Conservation (phyloP, 2,329 filamentous ascomycete genomes). For the Ascomycota sp. region DNA sequence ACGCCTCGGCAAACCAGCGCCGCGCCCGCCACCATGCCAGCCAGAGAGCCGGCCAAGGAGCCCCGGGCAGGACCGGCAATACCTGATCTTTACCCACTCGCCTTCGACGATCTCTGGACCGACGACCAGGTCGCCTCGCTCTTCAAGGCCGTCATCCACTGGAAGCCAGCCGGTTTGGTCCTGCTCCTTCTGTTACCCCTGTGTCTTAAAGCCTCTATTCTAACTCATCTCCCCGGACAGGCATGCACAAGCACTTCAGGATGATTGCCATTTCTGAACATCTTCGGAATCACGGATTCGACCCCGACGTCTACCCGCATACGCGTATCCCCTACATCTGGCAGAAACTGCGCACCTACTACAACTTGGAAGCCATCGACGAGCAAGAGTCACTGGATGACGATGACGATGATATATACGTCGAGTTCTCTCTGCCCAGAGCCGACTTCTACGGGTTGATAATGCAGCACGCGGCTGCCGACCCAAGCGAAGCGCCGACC, state of each 20-base stretch:
- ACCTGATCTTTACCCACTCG: too few species aligned
- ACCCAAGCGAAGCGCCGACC: constrained; percentile 24
- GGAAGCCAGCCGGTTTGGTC: constrained; percentile 73
- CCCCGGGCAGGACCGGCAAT: too few species aligned
- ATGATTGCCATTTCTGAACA: constrained; percentile 74
- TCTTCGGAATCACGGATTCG: constrained; percentile 59
- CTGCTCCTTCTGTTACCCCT: background rate
- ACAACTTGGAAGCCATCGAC: constrained; percentile 71
- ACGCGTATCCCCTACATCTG: constrained; percentile 83
- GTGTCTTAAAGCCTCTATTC: too few species aligned
- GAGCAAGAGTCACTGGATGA: constrained; percentile 57
- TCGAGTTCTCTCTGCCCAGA: constrained; percentile 42
- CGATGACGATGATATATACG: constrained; percentile 37
- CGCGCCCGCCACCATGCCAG: constrained; percentile 9
- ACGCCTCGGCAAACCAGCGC: constrained; percentile 34
- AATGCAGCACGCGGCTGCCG: constrained; percentile 21
- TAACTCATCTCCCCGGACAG: constrained; percentile 18
- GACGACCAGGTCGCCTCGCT: constrained; percentile 87
- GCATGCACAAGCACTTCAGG: constrained; percentile 85
- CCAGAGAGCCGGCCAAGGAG: background rate
- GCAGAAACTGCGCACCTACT: constrained; percentile 65
- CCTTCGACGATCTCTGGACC: constrained; percentile 72
- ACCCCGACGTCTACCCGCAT: constrained; percentile 50
- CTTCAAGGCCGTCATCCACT: constrained; percentile 79
- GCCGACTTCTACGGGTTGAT: constrained; percentile 25